Base-by-base conservation (phyloP, 306 rosid species). In the Rosa multiflora region DNA sequence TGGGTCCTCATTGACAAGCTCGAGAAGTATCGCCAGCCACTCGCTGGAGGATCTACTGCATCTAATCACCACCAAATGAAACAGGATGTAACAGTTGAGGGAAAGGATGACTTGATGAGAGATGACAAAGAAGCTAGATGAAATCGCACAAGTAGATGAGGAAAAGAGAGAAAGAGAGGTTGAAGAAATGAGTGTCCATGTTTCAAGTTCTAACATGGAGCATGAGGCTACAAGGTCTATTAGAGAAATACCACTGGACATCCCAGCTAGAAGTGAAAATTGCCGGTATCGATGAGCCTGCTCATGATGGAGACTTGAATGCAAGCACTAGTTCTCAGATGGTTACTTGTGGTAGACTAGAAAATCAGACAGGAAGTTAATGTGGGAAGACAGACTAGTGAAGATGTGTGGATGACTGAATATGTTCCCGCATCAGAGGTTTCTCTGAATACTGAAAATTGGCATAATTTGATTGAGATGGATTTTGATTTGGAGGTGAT, bases 401-500 rank as follows among this genome's bases (percentile, higher is more conserved):
- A 73, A 73, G 81, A 79, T 78, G 80, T 46, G 26, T 73, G 74
- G 74, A 52, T 70, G 4, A 61, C 14, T 10, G 35, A 61, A 70
- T 17, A 46, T 74, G 39, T 70, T 74, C 7, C 75, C 32, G 78
- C 70, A 40, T 72, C 73, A 15, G 77, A 17, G 82, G 56, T 44
- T 70, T 61, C 74, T 8, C 26, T 62, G 52, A 77, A 77, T 73
- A 13, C 29, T 43, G 79, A 55, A 75, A 61, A 79, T 0, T 78
- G 76, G 71, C 46, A 76, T 68, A 64, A 44, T 78, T 80, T 74
- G 80, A 69, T 82, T 20, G 76, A 89, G 77, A 82, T 87, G 81
- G 88, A 87, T 70, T 86, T 86, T 14, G 95, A 90, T 87, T 71
- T 88, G 72, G 85, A 84, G 35, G 35, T 32, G 35, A 32, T 32